A percentile compares a stretch with the other conserved stretches of the same genome.
Evolutionary conservation across 148 eudicot genomes (phyloP).

Genomic region (Rhododendron kiyosumense): DNA sequence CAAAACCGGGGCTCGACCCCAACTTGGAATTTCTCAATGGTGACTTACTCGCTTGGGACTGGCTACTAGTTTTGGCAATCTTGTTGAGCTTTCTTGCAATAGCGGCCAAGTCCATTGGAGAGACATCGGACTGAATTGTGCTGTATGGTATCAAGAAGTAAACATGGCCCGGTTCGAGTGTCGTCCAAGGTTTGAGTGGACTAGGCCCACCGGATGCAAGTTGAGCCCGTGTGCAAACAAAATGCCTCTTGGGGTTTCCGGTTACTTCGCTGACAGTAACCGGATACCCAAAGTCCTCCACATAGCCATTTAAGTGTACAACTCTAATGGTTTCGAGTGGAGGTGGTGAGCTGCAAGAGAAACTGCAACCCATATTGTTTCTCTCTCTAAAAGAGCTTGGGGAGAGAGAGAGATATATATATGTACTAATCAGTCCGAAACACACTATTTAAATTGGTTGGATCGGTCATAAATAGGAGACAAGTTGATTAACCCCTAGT

Average conservation of each 20-base stretch:
- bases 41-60: not conserved
- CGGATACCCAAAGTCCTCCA: slow-evolving; percentile 29
- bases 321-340: slow-evolving; percentile 17
- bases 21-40: not conserved
- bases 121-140: slow-evolving; percentile 15
- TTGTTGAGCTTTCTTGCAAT: slow-evolving; percentile 23
- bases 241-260: slow-evolving; percentile 14
- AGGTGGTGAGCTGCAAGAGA: slow-evolving; percentile 14
- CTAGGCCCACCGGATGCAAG: slow-evolving; percentile 16
- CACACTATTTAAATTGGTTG: not conserved
- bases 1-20: slow-evolving; percentile 2
- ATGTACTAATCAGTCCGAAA: not conserved
- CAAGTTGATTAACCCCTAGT: not conserved
- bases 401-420: not conserved
- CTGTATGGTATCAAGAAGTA: slow-evolving; percentile 34
- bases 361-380: slow-evolving; percentile 13
- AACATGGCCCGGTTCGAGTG: slow-evolving; percentile 20
- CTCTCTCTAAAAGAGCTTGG: not conserved
- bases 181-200: slow-evolving; percentile 17
- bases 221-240: slow-evolving; percentile 29
- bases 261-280: slow-evolving; percentile 20
- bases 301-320: slow-evolving; percentile 31
- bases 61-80: slow-evolving; percentile 13
- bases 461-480: not conserved
- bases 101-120: slow-evolving; percentile 32